Evolutionary conservation across 805 yeast species (phyloP).

Genomic region (Teunomyces tritomae): DNA sequence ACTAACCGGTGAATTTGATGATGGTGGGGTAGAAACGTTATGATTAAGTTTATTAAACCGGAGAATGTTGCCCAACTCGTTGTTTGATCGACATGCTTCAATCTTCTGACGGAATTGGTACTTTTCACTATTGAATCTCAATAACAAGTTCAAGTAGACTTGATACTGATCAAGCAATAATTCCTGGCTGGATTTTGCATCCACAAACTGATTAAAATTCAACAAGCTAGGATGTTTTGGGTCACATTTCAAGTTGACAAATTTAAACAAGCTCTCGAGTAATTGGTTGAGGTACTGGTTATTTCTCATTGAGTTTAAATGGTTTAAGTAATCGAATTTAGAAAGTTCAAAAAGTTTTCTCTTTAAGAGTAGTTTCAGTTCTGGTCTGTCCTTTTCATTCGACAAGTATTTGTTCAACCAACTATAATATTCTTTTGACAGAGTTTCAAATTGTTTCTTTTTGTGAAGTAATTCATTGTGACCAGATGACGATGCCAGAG

Average conservation of each 20-base stretch:
- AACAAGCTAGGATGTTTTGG: slow-evolving; percentile 11
- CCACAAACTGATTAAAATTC: slow-evolving; percentile 14
- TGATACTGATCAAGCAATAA: slow-evolving; percentile 22
- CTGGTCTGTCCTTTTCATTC: slow-evolving; percentile 43
- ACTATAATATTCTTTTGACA: slow-evolving; percentile 41
- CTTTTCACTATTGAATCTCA: slow-evolving; percentile 41
- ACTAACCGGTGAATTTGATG: not conserved
- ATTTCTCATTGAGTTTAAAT: slow-evolving; percentile 33
- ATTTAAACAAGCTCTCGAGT: slow-evolving; percentile 36
- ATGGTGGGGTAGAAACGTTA: not conserved
- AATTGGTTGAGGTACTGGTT: slow-evolving; percentile 41
- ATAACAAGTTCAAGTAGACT: slow-evolving; percentile 31
- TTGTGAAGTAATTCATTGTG: slow-evolving; percentile 21
- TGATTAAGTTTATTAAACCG: slow-evolving; percentile 24
- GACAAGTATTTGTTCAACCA: slow-evolving; percentile 45
- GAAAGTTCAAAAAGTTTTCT: slow-evolving; percentile 40
- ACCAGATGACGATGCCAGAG: slow-evolving; percentile 2
- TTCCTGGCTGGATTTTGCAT: slow-evolving; percentile 13
- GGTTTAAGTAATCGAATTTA: slow-evolving; percentile 46
- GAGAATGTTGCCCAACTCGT: slow-evolving; percentile 35
- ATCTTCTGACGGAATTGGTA: slow-evolving; percentile 40
- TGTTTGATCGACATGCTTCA: slow-evolving; percentile 38
- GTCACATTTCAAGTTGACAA: slow-evolving; percentile 20
- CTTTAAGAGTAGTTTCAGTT: slow-evolving; percentile 34
- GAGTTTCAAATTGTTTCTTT: slow-evolving; percentile 36